Evolutionary conservation across 2,329 filamentous ascomycete species (phyloP), one percentile per base, ranked within the genome.

Genomic region (Lomentospora prolificans): DNA sequence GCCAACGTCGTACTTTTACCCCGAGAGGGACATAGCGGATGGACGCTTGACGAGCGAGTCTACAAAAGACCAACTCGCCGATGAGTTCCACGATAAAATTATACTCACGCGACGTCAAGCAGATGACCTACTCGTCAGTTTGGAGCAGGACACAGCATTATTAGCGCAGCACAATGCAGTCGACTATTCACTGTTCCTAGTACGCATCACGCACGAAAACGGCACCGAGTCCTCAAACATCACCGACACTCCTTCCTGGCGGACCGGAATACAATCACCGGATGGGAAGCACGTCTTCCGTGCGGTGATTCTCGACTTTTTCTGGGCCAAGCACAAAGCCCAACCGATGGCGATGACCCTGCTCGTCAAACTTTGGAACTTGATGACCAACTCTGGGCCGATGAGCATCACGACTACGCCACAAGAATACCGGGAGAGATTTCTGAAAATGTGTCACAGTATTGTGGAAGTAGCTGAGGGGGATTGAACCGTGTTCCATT

Each of bases 341-440:
- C 84, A 81, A 55, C 81, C 87, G 0, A 80, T 77, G 65, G 73
- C 80, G 1, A 79, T 89, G 78, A 87, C 85, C 0, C 76, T 78
- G 0, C 66, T 89, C 33, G 79, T 90, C 57, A 78, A 78, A 51
- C 69, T 76, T 0, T 87, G 84, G 62, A 89, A 89, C 62, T 59
- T 76, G 12, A 70, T 89, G 27, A 81, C 80, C 30, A 71, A 76
- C 2, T 77, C 85, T 61, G 86, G 85, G 0, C 85, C 81, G 0
- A 90, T 90, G 86, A 86, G 81, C 58, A 87, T 90, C 55, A 90
- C 86, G 0, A 85, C 86, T 1, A 79, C 80, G 4, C 80, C 84
- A 8, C 71, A 74, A 0, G 87, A 90, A 68, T 90, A 90, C 62
- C 73, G 83, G 12, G 67, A 77, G 60, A 67, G 75, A 55, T 79